Evolutionary conservation across 2,329 filamentous ascomycete species (phyloP).

Genomic region (Colletotrichum tropicicola): DNA sequence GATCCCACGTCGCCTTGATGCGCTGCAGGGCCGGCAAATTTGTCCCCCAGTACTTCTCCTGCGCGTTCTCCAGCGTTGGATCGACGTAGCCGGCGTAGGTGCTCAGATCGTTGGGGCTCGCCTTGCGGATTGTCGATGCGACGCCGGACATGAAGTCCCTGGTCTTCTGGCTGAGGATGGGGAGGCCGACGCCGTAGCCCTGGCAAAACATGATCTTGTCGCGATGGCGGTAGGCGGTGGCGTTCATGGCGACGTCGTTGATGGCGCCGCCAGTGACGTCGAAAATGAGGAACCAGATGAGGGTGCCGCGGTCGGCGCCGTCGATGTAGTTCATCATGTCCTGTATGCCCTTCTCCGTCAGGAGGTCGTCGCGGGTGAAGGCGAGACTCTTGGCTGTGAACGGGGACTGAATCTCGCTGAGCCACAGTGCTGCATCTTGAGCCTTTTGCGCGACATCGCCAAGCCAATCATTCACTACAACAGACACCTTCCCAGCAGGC

Average conservation of each 20-base stretch:
- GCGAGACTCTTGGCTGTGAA: constrained; percentile 69
- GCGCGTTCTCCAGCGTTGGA: constrained; percentile 52
- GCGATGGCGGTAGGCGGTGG: constrained; percentile 70
- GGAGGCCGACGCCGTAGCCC: constrained; percentile 64
- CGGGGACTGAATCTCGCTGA: constrained; percentile 54
- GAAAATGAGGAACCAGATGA: constrained; percentile 70
- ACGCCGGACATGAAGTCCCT: constrained; percentile 61
- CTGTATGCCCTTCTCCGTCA: constrained; percentile 54
- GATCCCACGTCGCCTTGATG: constrained; percentile 63
- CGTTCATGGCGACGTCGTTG: constrained; percentile 61
- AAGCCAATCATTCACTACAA: constrained; percentile 70
- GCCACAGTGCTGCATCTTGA: constrained; percentile 56
- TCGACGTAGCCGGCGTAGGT: constrained; percentile 74
- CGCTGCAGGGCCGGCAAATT: constrained; percentile 56
- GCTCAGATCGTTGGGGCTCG: constrained; percentile 50
- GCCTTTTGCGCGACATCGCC: constrained; percentile 63
- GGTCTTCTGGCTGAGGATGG: constrained; percentile 53
- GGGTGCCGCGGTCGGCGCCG: constrained; percentile 55
- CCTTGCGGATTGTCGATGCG: constrained; percentile 50
- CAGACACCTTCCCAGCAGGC: constrained; percentile 48
- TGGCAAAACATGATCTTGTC: constrained; percentile 73
- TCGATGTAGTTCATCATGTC: constrained; percentile 64
- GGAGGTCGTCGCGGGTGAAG: constrained; percentile 57
- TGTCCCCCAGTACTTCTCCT: constrained; percentile 63
- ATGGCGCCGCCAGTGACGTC: constrained; percentile 69